phyloP scores from a whole-genome alignment of 371 early-diverging fungal genomes.

The Mortierella sp. region DNA sequence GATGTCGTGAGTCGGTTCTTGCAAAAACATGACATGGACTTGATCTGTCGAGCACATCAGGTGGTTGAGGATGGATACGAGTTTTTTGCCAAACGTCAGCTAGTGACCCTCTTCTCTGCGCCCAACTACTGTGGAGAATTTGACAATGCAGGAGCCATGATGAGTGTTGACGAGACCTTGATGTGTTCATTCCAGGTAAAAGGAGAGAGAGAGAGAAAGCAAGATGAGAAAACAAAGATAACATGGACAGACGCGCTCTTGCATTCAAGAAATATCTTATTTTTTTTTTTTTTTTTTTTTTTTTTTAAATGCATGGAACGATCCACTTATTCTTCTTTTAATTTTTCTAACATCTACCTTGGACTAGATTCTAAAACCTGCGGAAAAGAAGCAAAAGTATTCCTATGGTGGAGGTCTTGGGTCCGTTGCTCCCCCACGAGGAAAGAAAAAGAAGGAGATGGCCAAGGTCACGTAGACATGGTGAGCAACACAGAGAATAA shows the following conservation, averaged over 20 bases:
- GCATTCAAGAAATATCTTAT: no score
- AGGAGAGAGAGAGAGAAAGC: no score
- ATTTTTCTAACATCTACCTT: no score
- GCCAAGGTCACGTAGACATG: conserved; percentile 28
- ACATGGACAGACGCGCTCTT: no score
- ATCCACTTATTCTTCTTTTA: no score
- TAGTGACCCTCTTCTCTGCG: conserved; percentile 95
- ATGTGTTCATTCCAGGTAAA: conserved; percentile 86
- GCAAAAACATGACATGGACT: conserved; percentile 91
- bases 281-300: no score
- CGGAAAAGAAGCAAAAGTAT: conserved; percentile 46
- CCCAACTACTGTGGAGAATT: conserved; percentile 98
- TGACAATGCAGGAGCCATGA: conserved; percentile 97
- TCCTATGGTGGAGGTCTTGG: conserved; percentile 21
- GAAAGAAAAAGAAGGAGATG: conserved; percentile 46
- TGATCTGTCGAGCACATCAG: conserved; percentile 96
- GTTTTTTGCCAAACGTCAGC: conserved; percentile 92
- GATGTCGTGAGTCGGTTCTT: conserved; percentile 90
- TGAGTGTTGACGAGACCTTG: conserved; percentile 96
- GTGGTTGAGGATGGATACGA: conserved; percentile 97
- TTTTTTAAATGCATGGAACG: no score
- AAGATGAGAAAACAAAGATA: no score
- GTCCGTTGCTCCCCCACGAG: conserved; percentile 30
- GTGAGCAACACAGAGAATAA: not conserved
- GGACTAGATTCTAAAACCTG: conserved; percentile 41